phyloP scores from a whole-genome alignment of 805 yeast species.

The Candida caryicola region DNA sequence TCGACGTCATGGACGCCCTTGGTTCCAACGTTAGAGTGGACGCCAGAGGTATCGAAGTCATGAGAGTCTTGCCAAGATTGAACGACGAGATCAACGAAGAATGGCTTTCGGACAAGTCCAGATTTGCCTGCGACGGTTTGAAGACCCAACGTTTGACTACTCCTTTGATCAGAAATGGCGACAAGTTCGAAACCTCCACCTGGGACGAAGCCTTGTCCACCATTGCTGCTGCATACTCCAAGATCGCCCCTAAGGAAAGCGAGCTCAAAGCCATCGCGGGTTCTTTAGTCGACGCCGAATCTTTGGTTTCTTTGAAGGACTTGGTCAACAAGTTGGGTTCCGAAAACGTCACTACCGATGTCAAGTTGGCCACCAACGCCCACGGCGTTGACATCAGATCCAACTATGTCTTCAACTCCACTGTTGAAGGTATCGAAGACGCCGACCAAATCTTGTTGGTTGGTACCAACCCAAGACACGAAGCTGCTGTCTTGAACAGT shows the following conservation, averaged over 20 bases:
- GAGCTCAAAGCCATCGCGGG: conserved; percentile 83
- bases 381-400: conserved; percentile 75
- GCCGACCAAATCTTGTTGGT: conserved; percentile 78
- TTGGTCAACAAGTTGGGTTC: conserved; percentile 73
- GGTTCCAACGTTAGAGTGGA: conserved; percentile 85
- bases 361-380: conserved; percentile 51
- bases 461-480: conserved; percentile 87
- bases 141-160: conserved; percentile 82
- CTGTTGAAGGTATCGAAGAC: conserved; percentile 74
- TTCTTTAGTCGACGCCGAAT: conserved; percentile 77
- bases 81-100: conserved; percentile 88
- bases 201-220: conserved; percentile 84
- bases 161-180: conserved; percentile 71
- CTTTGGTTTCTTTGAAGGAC: conserved; percentile 79
- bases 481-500: conserved; percentile 84
- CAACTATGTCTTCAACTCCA: conserved; percentile 75
- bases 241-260: conserved; percentile 57
- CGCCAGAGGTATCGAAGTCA: conserved; percentile 81
- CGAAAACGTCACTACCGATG: conserved; percentile 76
- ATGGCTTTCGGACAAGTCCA: conserved; percentile 86
- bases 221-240: conserved; percentile 59
- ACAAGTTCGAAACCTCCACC: conserved; percentile 66
- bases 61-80: conserved; percentile 82
- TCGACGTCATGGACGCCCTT: conserved; percentile 79
- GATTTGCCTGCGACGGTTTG: conserved; percentile 83